Conservation (phyloP, 345 rosid genomes). For the Pugionium cornutum region DNA sequence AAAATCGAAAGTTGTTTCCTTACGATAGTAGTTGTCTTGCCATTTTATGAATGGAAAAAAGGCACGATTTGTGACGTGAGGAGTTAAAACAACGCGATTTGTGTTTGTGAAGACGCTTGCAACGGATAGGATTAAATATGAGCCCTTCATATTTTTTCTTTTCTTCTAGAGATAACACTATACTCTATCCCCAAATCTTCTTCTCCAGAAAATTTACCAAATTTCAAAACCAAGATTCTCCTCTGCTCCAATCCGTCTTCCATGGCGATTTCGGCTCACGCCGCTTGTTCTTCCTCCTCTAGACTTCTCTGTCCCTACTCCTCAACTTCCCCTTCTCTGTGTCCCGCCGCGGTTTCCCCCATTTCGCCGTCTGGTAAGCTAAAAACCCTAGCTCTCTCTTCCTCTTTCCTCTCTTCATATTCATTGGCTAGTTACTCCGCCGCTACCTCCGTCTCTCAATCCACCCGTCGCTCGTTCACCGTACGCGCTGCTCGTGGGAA, state of each 20-base stretch:
- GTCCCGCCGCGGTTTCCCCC: constrained; percentile 41
- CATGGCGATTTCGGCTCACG: constrained; percentile 69
- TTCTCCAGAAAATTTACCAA: constrained; percentile 22
- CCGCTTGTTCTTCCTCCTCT: constrained; percentile 47
- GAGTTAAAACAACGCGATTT: background rate
- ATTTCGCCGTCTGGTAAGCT: constrained; percentile 37
- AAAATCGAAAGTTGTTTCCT: too few relatives aligned
- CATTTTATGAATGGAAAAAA: background rate
- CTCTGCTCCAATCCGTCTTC: constrained; percentile 17
- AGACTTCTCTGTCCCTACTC: constrained; percentile 49
- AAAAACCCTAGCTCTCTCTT: constrained; percentile 53
- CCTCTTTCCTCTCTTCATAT: constrained; percentile 58
- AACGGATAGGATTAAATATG: background rate
- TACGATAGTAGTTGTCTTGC: too few relatives aligned
- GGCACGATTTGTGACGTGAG: background rate
- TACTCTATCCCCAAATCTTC: constrained; percentile 8
- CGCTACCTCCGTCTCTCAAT: constrained; percentile 33
- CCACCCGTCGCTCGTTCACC: constrained; percentile 49
- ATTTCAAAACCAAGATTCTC: constrained; percentile 21
- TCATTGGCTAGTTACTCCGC: constrained; percentile 44
- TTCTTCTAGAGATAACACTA: constrained; percentile 1
- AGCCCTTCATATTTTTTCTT: background rate
- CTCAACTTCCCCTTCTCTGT: constrained; percentile 41
- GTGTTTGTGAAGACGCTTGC: background rate
- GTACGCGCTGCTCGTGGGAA: constrained; percentile 89